Base-by-base conservation (phyloP, 2,329 filamentous ascomycete genomes). In the Botryosphaeria dothidea region DNA sequence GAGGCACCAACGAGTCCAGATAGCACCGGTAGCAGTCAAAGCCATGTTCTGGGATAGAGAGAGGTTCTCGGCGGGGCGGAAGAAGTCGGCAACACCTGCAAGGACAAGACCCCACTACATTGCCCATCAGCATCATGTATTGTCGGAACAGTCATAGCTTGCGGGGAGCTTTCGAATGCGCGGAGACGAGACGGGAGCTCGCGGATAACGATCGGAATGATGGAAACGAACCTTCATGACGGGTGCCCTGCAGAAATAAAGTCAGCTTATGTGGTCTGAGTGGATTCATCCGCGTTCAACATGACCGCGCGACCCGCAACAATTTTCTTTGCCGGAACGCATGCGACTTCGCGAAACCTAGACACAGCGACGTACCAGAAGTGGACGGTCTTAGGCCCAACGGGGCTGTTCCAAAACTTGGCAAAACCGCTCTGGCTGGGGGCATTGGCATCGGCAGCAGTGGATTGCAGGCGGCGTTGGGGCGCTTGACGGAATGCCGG, bases 1-100 rank as follows among this genome's bases (percentile, higher is more conserved):
- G 77, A 98, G 85, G 85, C 95, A 99, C 95, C 95, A 99, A 71
- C 95, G 88, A 51, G 95, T 99, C 95, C 95, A 99, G 85, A 99
- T 99, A 69, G 91, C 81, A 70, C 95, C 95, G 9, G 95, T 99
- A 72, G 89, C 89, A 76, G 92, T 95, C 71, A 99, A 86, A 66
- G 95, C 94, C 58, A 84, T 84, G 83, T 98, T 99, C 82, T 97
- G 93, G 31, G 92, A 95, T 68, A 97, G 83, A 45, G 93, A 97
- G 71, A 99, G 92, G 79, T 93, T 92, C 79, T 96, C 92, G 68
- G 91, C 92, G 34, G 95, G 95, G 71, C 95, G 93, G 68, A 89
- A 86, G 78, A 99, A 91, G 83, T 99, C 95, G 72, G 92, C 90
- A 76, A 96, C 86, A 76, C 95, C 95, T 71, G 95, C 92, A 70